These are phyloP conservation scores for Fusarium hostae DNA, from an alignment of 2,329 filamentous ascomycete species.

Conservation along the genomic window DNA sequence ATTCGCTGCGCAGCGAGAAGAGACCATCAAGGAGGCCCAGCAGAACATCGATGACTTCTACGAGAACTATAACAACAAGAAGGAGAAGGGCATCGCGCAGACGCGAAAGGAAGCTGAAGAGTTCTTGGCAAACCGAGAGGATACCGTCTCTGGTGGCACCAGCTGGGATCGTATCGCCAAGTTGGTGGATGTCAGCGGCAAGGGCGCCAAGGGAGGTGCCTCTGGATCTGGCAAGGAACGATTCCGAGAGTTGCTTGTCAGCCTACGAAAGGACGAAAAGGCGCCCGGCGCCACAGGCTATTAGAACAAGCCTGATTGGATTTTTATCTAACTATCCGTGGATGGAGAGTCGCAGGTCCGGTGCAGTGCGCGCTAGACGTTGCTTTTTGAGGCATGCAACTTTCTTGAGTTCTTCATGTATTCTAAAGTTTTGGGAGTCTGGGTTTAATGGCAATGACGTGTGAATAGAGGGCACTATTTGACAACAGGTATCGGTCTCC, in stretches of 20 bases:
- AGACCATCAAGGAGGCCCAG: slow-evolving; percentile 89
- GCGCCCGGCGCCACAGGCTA: slow-evolving; percentile 74
- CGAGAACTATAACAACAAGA: slow-evolving; percentile 98
- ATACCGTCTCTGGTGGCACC: slow-evolving; percentile 92
- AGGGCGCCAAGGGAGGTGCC: slow-evolving; percentile 86
- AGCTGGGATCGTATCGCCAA: slow-evolving; percentile 99
- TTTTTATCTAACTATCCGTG: slow-evolving; percentile 13
- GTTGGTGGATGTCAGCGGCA: slow-evolving; percentile 95
- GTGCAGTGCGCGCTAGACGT: slow-evolving; percentile 37
- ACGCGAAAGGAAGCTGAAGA: slow-evolving; percentile 92
- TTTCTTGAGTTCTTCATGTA: slow-evolving; percentile 44
- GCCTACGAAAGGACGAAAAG: slow-evolving; percentile 93
- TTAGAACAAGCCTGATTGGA: slow-evolving; percentile 49
- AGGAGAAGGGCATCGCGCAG: slow-evolving; percentile 91
- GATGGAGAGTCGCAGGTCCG: slow-evolving; percentile 26
- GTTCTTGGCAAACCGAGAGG: slow-evolving; percentile 88
- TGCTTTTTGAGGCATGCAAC: slow-evolving; percentile 38
- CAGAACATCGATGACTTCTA: slow-evolving; percentile 99
- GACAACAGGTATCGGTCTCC: neutral
- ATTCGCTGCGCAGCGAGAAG: slow-evolving; percentile 81
- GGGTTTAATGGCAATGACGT: slow-evolving; percentile 48
- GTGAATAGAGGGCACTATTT: slow-evolving; percentile 43
- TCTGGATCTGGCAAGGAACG: slow-evolving; percentile 94
- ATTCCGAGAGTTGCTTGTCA: slow-evolving; percentile 90
- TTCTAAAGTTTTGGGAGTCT: slow-evolving; percentile 47